phyloP scores from a whole-genome alignment of 768 basidiomycete species.

The Rhizopogon vinicolor region DNA sequence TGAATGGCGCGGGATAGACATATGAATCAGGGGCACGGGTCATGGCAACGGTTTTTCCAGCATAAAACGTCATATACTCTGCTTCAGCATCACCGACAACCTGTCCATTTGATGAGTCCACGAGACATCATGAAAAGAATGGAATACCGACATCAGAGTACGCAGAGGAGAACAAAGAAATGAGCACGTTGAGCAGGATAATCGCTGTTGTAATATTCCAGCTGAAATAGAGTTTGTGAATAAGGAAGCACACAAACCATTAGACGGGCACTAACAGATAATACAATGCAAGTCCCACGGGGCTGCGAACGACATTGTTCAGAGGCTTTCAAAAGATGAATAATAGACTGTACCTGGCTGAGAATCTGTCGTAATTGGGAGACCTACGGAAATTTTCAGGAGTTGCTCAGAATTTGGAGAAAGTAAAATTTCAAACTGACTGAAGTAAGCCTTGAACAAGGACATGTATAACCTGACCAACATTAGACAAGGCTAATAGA shows the following conservation, averaged over 20 bases:
- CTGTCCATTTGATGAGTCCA: conserved; percentile 30
- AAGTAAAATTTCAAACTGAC: conserved; percentile 35
- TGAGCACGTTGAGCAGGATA: conserved; percentile 87
- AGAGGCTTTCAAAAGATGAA: background rate
- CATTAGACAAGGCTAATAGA: conserved; percentile 1
- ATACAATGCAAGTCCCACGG: conserved; percentile 63
- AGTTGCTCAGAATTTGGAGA: background rate
- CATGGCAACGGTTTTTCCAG: conserved; percentile 80
- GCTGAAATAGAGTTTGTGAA: conserved; percentile 27
- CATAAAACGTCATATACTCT: conserved; percentile 88
- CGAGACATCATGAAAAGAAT: background rate
- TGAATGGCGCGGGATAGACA: conserved; percentile 91
- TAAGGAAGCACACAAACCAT: background rate
- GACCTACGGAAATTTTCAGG: conserved; percentile 34
- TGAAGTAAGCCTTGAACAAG: conserved; percentile 81
- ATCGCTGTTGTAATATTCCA: conserved; percentile 85
- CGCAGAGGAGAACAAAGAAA: conserved; percentile 92
- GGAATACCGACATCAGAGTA: conserved; percentile 71
- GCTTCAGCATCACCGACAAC: conserved; percentile 83
- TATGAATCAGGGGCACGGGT: conserved; percentile 79
- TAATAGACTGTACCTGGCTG: conserved; percentile 34
- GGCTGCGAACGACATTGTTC: conserved; percentile 25
- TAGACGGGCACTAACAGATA: conserved; percentile 56
- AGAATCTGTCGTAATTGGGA: conserved; percentile 62
- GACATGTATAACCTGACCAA: conserved; percentile 55